Conservation (phyloP, 2,329 filamentous ascomycete species). For the Truncatella angustata region DNA sequence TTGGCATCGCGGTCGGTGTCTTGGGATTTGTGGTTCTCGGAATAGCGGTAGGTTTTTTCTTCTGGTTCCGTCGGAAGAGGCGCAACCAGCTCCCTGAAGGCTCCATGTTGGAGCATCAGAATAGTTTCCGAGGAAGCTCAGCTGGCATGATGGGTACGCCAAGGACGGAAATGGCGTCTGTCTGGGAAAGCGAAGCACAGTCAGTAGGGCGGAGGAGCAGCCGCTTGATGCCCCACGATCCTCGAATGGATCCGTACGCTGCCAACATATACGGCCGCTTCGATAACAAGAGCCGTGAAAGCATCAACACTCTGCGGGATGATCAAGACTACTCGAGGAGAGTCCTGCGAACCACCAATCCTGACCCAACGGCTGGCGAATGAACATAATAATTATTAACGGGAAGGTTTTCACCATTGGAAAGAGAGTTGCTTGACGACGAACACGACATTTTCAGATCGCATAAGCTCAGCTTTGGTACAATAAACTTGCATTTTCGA, state of each 20-base stretch:
- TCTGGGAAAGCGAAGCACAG: slow-evolving; percentile 34
- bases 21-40: slow-evolving; percentile 23
- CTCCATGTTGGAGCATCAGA: slow-evolving; percentile 40
- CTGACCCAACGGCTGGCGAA: slow-evolving; percentile 46
- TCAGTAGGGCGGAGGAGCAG: slow-evolving; percentile 50
- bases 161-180: slow-evolving; percentile 41
- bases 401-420: slow-evolving; percentile 10
- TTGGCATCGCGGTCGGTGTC: slow-evolving; percentile 28
- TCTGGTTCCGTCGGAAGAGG: slow-evolving; percentile 45
- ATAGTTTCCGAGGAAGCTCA: slow-evolving; percentile 50
- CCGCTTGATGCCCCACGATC: slow-evolving; percentile 58
- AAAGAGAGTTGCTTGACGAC: slow-evolving; percentile 24
- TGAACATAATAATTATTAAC: not conserved
- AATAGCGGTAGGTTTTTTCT: slow-evolving; percentile 34
- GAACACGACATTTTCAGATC: slow-evolving; percentile 28
- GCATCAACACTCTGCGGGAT: slow-evolving; percentile 61
- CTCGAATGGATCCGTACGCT: slow-evolving; percentile 61
- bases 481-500: slow-evolving; percentile 38
- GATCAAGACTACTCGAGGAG: slow-evolving; percentile 65
- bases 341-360: slow-evolving; percentile 62
- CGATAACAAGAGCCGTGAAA: slow-evolving; percentile 59
- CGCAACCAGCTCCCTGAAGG: slow-evolving; percentile 36
- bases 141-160: slow-evolving; percentile 45
- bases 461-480: slow-evolving; percentile 23
- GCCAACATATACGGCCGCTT: slow-evolving; percentile 53